A percentile compares a stretch with the other conserved stretches of the same genome.
phyloP scores from a whole-genome alignment of 805 yeast species.

The Myxozyma kluyveri region DNA sequence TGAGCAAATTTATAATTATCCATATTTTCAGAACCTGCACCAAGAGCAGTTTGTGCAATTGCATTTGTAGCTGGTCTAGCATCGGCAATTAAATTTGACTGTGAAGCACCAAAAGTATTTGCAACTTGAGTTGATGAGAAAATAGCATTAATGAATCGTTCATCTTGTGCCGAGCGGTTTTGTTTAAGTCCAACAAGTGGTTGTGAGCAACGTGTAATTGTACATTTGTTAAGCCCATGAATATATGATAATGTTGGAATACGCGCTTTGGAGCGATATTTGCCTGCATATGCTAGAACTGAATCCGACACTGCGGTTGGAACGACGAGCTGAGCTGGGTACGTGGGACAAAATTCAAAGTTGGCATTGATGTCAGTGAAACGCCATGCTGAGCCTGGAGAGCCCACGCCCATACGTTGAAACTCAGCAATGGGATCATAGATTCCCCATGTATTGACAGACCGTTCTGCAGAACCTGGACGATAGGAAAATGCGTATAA shows the following conservation, averaged over 20 bases:
- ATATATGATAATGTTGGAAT: conserved; percentile 80
- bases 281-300: conserved; percentile 76
- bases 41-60: conserved; percentile 91
- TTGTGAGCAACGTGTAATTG: conserved; percentile 87
- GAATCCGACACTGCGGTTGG: conserved; percentile 80
- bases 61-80: conserved; percentile 93
- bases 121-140: conserved; percentile 55
- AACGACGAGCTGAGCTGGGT: conserved; percentile 65
- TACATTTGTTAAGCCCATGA: conserved; percentile 56
- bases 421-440: conserved; percentile 66
- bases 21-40: conserved; percentile 96
- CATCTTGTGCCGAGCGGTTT: conserved; percentile 87
- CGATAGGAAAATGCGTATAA: conserved; percentile 80
- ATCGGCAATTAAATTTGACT: conserved; percentile 75
- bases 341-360: conserved; percentile 61
- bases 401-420: conserved; percentile 60
- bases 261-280: conserved; percentile 79
- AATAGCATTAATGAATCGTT: conserved; percentile 69
- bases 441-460: conserved; percentile 67
- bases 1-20: conserved; percentile 73
- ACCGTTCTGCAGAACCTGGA: conserved; percentile 68
- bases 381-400: conserved; percentile 56
- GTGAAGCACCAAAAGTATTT: conserved; percentile 37
- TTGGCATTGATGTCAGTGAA: conserved; percentile 59
- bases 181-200: conserved; percentile 90